Conservation (phyloP, 192 early-diverging fungal genomes). For the Spizellomyces punctatus region DNA sequence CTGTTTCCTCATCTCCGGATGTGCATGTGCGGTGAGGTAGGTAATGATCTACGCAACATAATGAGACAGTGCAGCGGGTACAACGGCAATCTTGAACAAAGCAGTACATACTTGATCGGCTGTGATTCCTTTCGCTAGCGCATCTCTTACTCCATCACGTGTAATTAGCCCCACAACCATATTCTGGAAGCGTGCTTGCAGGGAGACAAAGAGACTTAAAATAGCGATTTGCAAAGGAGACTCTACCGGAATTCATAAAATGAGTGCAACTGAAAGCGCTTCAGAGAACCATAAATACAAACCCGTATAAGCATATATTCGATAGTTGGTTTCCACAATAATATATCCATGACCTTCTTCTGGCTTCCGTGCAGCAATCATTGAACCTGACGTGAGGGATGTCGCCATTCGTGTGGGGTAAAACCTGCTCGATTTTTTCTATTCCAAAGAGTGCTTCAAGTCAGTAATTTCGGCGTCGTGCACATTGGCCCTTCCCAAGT, state of each 20-base stretch:
- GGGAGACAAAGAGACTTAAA: slow-evolving; percentile 82
- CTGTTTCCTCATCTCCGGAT: slow-evolving; percentile 86
- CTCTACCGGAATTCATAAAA: slow-evolving; percentile 32
- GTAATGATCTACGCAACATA: slow-evolving; percentile 73
- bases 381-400: slow-evolving; percentile 80
- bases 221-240: slow-evolving; percentile 94
- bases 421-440: slow-evolving; percentile 68
- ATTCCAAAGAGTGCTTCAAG: background rate
- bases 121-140: slow-evolving; percentile 84
- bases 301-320: slow-evolving; percentile 93
- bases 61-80: background rate
- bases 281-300: background rate
- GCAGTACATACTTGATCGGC: slow-evolving; percentile 74
- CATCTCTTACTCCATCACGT: slow-evolving; percentile 82
- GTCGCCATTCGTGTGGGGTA: slow-evolving; percentile 94
- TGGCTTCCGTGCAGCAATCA: slow-evolving; percentile 45
- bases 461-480: background rate
- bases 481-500: too few species aligned
- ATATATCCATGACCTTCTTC: slow-evolving; percentile 72
- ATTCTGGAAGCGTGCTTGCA: slow-evolving; percentile 85
- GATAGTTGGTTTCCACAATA: slow-evolving; percentile 94
- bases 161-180: slow-evolving; percentile 89
- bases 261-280: background rate
- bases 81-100: too few species aligned
- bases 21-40: slow-evolving; percentile 86